Evolutionary conservation across 176 grass and related monocot genomes (phyloP), one percentile per base, ranked within the genome.

Genomic region (Cymbopogon citratus): DNA sequence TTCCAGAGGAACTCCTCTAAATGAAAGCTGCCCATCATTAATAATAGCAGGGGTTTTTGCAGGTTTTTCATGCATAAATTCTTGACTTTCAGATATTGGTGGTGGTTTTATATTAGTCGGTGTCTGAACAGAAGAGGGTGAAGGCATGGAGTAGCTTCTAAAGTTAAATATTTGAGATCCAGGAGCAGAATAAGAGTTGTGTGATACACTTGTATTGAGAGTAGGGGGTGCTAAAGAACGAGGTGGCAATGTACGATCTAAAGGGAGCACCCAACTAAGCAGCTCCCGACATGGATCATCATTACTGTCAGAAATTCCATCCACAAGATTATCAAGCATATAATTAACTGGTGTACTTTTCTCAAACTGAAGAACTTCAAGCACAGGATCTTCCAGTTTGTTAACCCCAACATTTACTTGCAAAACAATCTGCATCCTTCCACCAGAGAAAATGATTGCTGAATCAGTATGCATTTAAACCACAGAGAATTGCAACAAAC

Each of bases 371-470:
- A 93, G 89, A 82, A 99, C 83, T 87, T 99, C 96, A 52, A 99
- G 96, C 82, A 95, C 69, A 62, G 92, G 92, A 75, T 93, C 90
- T 77, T 90, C 87, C 65, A 92, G 74, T 90, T 88, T 90, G 49
- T 82, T 85, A 79, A 95, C 87, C 85, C 92, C 89, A 90, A 95
- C 89, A 90, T 91, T 99, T 38, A 95, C 91, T 86, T 86, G 85
- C 87, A 95, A 89, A 89, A 95, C 84, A 95, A 99, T 91, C 96
- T 99, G 96, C 91, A 95, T 88, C 85, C 89, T 95, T 99, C 79
- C 92, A 95, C 88, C 74, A 81, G 68, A 94, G 61, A 86, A 59
- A 23, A 71, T 15, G 38, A 35, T 78, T 84, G 35, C 59, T 84
- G 76, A 88, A 90, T 88, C 80, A 86, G 71, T 79, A 77, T 25